phyloP scores from a whole-genome alignment of 257 asterid species.

The Rauvolfia tetraphylla region DNA sequence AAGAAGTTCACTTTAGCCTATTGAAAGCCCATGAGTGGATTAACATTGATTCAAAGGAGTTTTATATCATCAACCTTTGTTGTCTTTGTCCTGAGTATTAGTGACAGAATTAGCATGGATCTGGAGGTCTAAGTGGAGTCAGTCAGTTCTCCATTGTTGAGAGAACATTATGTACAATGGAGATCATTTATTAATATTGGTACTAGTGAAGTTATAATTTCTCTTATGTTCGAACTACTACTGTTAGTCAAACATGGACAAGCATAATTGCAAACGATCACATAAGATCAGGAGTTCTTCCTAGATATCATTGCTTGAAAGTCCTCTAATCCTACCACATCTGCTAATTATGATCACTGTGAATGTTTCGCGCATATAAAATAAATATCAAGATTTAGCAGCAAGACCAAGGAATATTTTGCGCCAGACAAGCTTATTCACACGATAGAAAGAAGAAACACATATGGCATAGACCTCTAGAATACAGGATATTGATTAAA shows the following conservation, averaged over 20 bases:
- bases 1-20: neutral
- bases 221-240: neutral
- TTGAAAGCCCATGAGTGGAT: neutral
- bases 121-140: neutral
- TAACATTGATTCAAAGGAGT: neutral
- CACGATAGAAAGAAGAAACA: neutral
- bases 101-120: constrained; percentile 4
- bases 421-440: neutral
- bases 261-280: neutral
- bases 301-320: neutral
- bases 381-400: neutral
- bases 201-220: neutral
- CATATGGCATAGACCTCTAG: neutral
- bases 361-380: neutral
- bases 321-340: neutral
- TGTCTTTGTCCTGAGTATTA: neutral
- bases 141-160: neutral
- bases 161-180: neutral
- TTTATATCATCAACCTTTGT: neutral
- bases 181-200: neutral
- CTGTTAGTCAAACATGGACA: neutral
- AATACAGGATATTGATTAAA: neutral
- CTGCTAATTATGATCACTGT: neutral
- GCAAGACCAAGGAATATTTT: neutral
- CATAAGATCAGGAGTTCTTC: neutral